These are phyloP conservation scores for Scolecobasidium constrictum DNA, from an alignment of 2,329 filamentous ascomycete species.

Conservation along the genomic window DNA sequence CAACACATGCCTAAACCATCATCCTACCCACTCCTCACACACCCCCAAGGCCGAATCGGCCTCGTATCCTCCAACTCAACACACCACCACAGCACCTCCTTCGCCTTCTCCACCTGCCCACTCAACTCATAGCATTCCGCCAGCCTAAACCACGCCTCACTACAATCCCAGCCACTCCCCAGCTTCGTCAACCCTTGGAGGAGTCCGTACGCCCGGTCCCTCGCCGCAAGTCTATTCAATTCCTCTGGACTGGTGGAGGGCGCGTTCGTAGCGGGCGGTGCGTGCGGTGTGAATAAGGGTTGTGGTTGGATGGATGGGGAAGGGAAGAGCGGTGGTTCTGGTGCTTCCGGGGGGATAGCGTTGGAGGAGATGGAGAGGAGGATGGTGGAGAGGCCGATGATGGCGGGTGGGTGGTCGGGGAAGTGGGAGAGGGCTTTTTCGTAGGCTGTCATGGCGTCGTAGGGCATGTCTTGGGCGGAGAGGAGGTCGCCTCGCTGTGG, in stretches of 20 bases:
- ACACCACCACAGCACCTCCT: constrained; percentile 94
- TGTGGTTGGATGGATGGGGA: constrained; percentile 9
- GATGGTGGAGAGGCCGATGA: constrained; percentile 72
- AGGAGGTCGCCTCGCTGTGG: constrained; percentile 56
- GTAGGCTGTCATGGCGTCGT: constrained; percentile 64
- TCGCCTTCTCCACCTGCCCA: constrained; percentile 75
- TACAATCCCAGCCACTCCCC: constrained; percentile 78
- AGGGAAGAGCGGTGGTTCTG: constrained; percentile 22
- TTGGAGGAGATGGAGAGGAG: constrained; percentile 76
- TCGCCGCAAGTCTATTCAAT: constrained; percentile 74
- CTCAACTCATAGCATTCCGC: constrained; percentile 81
- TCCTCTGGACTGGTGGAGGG: constrained; percentile 41
- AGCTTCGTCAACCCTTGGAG: constrained; percentile 75
- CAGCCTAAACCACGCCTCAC: constrained; percentile 87
- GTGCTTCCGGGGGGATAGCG: constrained; percentile 46
- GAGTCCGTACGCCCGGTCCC: constrained; percentile 79
- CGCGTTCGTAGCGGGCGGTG: background rate
- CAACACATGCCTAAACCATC: no score
- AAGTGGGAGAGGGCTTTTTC: constrained; percentile 73
- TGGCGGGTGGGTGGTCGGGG: constrained; percentile 69
- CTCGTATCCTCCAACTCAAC: constrained; percentile 84
- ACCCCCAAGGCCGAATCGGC: constrained; percentile 69
- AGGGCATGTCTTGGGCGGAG: constrained; percentile 49
- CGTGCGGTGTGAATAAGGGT: background rate
- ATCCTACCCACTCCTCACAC: no score